phyloP scores from a whole-genome alignment of 2,329 filamentous ascomycete species.

The Apiospora rasikravindrae region DNA sequence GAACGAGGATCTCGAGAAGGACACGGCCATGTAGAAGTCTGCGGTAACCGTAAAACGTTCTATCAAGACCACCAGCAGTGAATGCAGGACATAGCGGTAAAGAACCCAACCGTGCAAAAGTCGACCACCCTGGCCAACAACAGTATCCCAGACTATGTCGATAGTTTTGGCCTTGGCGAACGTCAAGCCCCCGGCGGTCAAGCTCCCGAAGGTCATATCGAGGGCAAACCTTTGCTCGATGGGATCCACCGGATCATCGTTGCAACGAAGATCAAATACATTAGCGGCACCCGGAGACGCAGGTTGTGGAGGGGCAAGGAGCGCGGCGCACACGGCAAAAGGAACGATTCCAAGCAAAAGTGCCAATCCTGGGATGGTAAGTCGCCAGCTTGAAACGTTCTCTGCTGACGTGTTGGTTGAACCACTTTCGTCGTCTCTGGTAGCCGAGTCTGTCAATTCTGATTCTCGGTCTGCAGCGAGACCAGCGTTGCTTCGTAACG shows the following conservation, averaged over 20 bases:
- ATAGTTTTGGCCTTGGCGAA: not conserved
- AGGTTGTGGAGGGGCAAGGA: not conserved
- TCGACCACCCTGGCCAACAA: not conserved
- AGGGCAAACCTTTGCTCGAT: not conserved
- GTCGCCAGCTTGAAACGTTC: not conserved
- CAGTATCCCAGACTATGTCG: not conserved
- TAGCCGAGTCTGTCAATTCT: too few relatives aligned
- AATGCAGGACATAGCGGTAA: not conserved
- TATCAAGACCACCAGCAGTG: not conserved
- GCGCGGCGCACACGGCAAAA: not conserved
- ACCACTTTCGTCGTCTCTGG: not conserved
- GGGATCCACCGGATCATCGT: not conserved
- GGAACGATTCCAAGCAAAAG: not conserved
- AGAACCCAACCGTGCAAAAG: not conserved
- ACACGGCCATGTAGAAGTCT: not conserved
- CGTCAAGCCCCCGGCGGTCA: not conserved
- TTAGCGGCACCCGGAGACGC: too few relatives aligned
- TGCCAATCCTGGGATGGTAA: not conserved
- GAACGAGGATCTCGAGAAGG: not conserved
- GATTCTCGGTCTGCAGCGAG: not conserved
- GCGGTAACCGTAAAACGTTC: not conserved
- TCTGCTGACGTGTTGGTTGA: not conserved
- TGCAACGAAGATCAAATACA: not conserved
- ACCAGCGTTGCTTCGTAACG: not conserved
- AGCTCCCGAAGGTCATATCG: not conserved